phyloP scores from a whole-genome alignment of 1,284 basidiomycete species.

The Puccinia polysora region DNA sequence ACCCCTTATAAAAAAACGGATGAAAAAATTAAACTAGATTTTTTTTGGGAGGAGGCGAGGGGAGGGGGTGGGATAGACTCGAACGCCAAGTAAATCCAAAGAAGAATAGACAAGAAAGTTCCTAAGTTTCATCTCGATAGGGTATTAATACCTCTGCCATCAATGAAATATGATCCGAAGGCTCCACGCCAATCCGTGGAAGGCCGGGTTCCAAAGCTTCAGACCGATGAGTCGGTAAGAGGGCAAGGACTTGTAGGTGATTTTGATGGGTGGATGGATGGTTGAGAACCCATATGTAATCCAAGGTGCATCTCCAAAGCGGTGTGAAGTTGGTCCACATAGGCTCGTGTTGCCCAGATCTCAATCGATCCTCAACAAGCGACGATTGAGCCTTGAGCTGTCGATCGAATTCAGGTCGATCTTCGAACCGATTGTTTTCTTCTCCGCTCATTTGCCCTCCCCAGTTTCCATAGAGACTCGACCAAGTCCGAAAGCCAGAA shows the following conservation, averaged over 20 bases:
- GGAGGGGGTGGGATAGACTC: too few relatives aligned
- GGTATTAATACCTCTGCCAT: constrained; percentile 27
- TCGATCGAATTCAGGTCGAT: constrained; percentile 5
- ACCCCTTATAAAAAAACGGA: too few relatives aligned
- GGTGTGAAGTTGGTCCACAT: constrained; percentile 44
- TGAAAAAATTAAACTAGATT: too few relatives aligned
- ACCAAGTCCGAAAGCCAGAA: constrained; percentile 7
- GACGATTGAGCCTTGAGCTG: not conserved
- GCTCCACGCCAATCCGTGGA: constrained; percentile 28
- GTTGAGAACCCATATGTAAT: constrained; percentile 37
- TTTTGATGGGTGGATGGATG: not conserved
- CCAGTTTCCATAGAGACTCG: constrained; percentile 33
- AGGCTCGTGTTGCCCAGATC: constrained; percentile 24
- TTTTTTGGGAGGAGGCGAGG: too few relatives aligned
- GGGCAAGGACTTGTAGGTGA: not conserved
- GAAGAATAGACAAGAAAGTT: too few relatives aligned
- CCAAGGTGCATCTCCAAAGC: constrained; percentile 40
- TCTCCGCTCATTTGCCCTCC: constrained; percentile 7
- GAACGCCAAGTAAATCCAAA: too few relatives aligned
- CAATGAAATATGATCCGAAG: constrained; percentile 39
- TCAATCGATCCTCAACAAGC: not conserved
- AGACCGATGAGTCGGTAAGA: constrained; percentile 35
- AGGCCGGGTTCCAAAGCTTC: constrained; percentile 19
- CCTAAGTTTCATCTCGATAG: not conserved
- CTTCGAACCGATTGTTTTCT: constrained; percentile 32